These are phyloP conservation scores for Jatropha multifida DNA, from an alignment of 441 rosid species.

Conservation along the genomic window DNA sequence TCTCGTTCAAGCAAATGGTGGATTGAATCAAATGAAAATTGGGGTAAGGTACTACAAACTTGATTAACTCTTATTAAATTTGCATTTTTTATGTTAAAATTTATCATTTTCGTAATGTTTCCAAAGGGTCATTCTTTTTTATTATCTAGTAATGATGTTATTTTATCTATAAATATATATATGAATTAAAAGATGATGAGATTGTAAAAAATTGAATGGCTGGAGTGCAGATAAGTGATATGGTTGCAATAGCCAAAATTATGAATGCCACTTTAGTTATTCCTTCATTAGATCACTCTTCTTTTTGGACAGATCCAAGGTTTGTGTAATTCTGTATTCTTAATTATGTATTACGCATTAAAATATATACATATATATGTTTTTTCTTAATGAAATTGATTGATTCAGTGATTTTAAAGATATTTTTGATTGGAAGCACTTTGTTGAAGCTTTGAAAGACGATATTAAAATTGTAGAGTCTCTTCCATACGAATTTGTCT, in stretches of 20 bases:
- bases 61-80: not conserved
- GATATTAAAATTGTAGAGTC: slow-evolving; percentile 52
- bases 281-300: slow-evolving; percentile 62
- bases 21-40: slow-evolving; percentile 55
- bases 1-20: slow-evolving; percentile 50
- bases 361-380: no score
- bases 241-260: slow-evolving; percentile 67
- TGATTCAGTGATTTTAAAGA: slow-evolving; percentile 56
- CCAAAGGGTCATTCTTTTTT: no score
- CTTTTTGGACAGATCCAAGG: slow-evolving; percentile 83
- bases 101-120: no score
- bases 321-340: slow-evolving; percentile 3
- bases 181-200: no score
- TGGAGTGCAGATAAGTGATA: slow-evolving; percentile 53
- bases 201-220: no score
- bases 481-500: slow-evolving; percentile 40
- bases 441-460: slow-evolving; percentile 45
- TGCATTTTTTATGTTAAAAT: no score
- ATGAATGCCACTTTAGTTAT: slow-evolving; percentile 70
- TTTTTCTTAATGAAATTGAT: not conserved
- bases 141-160: no score
- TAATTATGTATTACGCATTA: not conserved
- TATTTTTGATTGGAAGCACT: slow-evolving; percentile 62
- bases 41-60: slow-evolving; percentile 29
- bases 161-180: no score